Base-by-base conservation (phyloP, 345 rosid genomes). In the Gossypium australe region DNA sequence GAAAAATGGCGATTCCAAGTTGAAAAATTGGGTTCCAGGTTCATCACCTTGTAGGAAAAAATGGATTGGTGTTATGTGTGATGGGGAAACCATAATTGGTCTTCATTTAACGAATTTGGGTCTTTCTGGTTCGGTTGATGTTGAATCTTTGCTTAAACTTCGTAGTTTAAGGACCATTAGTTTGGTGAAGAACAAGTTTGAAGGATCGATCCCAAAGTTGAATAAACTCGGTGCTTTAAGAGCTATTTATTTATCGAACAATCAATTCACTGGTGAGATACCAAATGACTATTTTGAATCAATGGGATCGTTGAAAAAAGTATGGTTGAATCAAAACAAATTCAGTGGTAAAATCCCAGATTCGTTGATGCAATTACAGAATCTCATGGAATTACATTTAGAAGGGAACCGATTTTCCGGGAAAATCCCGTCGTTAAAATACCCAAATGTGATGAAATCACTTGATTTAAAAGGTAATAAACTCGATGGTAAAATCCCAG, bases 331-430 rank as follows among this genome's bases (percentile, higher is more conserved):
- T 7, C 68, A 78, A 34, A 91, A 95, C 78, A 48, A 80, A 11
- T 87, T 95, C 80, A 48, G 75, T 0, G 99, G 98, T 0, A 63
- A 74, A 1, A 84, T 93, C 4, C 98, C 97, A 6, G 61, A 76
- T 4, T 89, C 98, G 0, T 2, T 88, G 13, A 56, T 75, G 63
- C 67, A 74, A 17, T 78, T 92, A 16, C 80, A 82, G 11, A 52
- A 76, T 82, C 85, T 94, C 24, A 76, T 43, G 44, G 95, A 89
- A 78, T 82, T 92, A 60, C 92, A 94, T 75, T 80, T 92, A 14
- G 92, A 94, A 79, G 68, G 59, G 5, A 92, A 94, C 75, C 78
- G 56, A 2, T 89, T 92, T 76, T 79, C 97, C 2, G 97, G 98
- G 41, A 2, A 45, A 41, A 83, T 94, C 64, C 98, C 95, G 10